These are phyloP conservation scores for Mycena alexandri DNA, from an alignment of 768 basidiomycete species.

Conservation along the genomic window DNA sequence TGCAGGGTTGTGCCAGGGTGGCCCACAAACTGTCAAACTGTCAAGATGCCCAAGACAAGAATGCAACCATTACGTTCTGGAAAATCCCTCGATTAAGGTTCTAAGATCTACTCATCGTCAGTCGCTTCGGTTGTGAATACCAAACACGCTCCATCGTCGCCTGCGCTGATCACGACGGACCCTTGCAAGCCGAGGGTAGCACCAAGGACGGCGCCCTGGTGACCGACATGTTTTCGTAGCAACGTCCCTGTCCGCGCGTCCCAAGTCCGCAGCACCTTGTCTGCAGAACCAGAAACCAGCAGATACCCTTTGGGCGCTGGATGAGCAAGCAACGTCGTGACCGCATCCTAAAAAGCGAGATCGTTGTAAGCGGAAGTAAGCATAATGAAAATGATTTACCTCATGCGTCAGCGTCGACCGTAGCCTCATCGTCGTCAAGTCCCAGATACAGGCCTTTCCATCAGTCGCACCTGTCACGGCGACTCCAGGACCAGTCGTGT, in stretches of 20 bases:
- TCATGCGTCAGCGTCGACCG: constrained; percentile 86
- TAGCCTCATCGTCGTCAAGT: constrained; percentile 86
- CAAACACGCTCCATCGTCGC: constrained; percentile 90
- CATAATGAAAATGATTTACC: constrained; percentile 54
- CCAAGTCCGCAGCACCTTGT: constrained; percentile 91
- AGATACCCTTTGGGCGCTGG: constrained; percentile 82
- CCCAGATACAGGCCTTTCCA: constrained; percentile 95
- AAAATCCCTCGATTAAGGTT: constrained; percentile 5
- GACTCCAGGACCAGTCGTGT: constrained; percentile 66
- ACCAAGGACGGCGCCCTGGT: constrained; percentile 80
- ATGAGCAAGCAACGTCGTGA: constrained; percentile 83
- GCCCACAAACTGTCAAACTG: background rate
- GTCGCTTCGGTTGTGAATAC: constrained; percentile 80
- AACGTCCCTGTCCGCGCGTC: constrained; percentile 88
- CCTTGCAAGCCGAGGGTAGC: constrained; percentile 80
- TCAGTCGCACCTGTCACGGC: constrained; percentile 93
- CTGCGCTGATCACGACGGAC: constrained; percentile 84
- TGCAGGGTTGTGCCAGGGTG: too few species aligned
- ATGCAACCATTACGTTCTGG: background rate
- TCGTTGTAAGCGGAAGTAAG: background rate
- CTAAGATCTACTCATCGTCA: constrained; percentile 46
- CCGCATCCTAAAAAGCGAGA: constrained; percentile 70
- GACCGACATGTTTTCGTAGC: constrained; percentile 85
- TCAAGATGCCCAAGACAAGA: too few species aligned
- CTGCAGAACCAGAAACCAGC: constrained; percentile 88